Conservation (phyloP, 106 monocot species). For the Allium cepa region DNA sequence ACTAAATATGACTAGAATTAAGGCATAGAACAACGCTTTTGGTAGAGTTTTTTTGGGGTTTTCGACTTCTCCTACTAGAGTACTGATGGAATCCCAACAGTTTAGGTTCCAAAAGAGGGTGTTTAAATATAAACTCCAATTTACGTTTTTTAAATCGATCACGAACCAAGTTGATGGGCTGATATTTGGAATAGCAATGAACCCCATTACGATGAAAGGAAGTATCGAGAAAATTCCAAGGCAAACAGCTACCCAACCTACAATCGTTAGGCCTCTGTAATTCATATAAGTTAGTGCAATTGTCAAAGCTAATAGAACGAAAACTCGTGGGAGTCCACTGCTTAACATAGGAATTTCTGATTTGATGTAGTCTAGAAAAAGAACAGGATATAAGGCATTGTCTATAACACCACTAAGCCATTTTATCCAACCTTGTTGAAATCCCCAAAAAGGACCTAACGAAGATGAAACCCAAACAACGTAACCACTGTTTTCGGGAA, state of each 20-base stretch:
- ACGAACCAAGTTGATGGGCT: conserved; percentile 23
- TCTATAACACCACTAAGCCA: conserved; percentile 52
- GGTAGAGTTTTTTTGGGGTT: conserved; percentile 26
- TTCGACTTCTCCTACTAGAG: conserved; percentile 40
- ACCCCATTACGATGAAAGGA: conserved; percentile 41
- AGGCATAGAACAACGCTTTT: conserved; percentile 17
- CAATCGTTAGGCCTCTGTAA: conserved; percentile 37
- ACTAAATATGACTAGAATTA: conserved; percentile 15
- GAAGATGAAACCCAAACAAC: conserved; percentile 43
- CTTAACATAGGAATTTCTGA: conserved; percentile 26
- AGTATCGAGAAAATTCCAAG: conserved; percentile 31
- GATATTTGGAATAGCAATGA: conserved; percentile 27
- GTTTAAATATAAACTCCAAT: conserved; percentile 31
- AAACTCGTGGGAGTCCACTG: conserved; percentile 23
- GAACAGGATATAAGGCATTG: conserved; percentile 40
- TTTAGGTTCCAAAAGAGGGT: conserved; percentile 44
- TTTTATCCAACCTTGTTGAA: conserved; percentile 36
- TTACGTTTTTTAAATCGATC: conserved; percentile 14
- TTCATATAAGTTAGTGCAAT: conserved; percentile 34
- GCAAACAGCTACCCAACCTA: conserved; percentile 39
- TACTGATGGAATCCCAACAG: conserved; percentile 47
- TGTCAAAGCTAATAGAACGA: conserved; percentile 27
- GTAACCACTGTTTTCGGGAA: conserved; percentile 44
- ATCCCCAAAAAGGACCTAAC: conserved; percentile 30
- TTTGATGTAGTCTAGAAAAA: conserved; percentile 47